A percentile compares a stretch with the other conserved stretches of the same genome.
Conservation (phyloP, 192 early-diverging fungal genomes). For the Coemansia sp. region DNA sequence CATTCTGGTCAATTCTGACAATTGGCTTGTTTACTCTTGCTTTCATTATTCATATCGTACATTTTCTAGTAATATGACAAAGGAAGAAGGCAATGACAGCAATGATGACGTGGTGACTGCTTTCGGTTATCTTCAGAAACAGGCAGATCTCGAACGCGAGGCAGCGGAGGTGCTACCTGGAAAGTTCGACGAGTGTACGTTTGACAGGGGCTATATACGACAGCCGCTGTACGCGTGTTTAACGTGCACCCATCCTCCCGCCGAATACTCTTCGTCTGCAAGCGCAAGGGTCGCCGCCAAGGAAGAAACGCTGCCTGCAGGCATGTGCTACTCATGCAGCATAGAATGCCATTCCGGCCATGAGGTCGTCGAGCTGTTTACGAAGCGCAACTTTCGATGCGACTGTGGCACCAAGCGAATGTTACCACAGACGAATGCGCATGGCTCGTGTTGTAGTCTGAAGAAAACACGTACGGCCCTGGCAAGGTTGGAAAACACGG, state of each 20-base stretch:
- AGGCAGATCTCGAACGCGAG: conserved; percentile 52
- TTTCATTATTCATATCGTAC: neutral
- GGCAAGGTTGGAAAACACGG: conserved; percentile 49
- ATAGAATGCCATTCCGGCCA: conserved; percentile 76
- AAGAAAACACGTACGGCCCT: conserved; percentile 24
- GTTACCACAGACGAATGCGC: conserved; percentile 9
- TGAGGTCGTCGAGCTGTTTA: conserved; percentile 82
- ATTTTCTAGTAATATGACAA: neutral
- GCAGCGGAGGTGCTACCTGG: conserved; percentile 61
- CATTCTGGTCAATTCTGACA: neutral
- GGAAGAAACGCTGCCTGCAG: conserved; percentile 39
- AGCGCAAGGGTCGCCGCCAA: neutral
- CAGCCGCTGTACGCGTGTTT: conserved; percentile 82
- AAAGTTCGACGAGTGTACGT: conserved; percentile 75
- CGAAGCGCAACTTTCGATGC: conserved; percentile 82
- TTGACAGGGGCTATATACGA: conserved; percentile 68
- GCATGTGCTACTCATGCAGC: conserved; percentile 77
- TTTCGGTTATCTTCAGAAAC: conserved; percentile 24
- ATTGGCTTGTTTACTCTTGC: neutral
- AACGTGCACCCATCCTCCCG: conserved; percentile 61
- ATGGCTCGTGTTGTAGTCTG: conserved; percentile 26
- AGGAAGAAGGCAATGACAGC: neutral
- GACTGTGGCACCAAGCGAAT: conserved; percentile 75
- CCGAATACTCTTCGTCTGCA: conserved; percentile 12
- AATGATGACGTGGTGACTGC: conserved; percentile 33